Evolutionary conservation across 2,329 filamentous ascomycete genomes (phyloP).

Genomic region (Pseudogymnoascus sp.): DNA sequence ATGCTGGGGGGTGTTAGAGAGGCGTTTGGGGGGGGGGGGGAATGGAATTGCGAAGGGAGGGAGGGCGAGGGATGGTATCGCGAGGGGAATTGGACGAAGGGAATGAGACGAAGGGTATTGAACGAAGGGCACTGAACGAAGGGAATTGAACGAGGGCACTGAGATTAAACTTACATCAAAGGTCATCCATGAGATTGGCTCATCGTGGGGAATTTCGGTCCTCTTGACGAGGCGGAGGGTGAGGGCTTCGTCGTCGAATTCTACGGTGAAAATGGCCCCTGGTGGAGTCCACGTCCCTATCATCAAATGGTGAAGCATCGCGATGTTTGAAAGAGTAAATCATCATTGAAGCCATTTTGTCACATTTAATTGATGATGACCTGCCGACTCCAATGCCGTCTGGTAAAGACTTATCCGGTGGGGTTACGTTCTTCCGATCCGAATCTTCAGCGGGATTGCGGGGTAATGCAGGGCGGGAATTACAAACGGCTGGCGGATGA

Average conservation of each 20-base stretch:
- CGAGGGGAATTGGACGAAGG: neutral
- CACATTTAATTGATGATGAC: neutral
- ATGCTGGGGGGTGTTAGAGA: conserved; percentile 47
- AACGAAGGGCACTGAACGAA: too few relatives aligned
- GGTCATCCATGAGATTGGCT: conserved; percentile 91
- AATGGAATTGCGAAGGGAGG: too few relatives aligned
- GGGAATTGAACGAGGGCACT: too few relatives aligned
- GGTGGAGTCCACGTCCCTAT: conserved; percentile 87
- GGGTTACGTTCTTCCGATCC: neutral
- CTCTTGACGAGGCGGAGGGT: conserved; percentile 70
- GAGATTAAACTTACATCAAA: conserved; percentile 59
- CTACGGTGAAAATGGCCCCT: conserved; percentile 82
- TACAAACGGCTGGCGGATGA: neutral
- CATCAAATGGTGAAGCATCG: conserved; percentile 85
- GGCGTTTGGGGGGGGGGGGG: neutral
- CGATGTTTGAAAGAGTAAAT: conserved; percentile 19
- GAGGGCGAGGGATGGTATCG: too few relatives aligned
- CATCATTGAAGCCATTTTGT: neutral
- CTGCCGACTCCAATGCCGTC: neutral
- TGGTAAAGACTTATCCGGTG: neutral
- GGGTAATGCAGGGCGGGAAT: neutral
- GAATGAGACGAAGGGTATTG: neutral
- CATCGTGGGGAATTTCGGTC: conserved; percentile 72
- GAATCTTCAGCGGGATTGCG: neutral
- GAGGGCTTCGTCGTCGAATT: conserved; percentile 76